Base-by-base conservation (phyloP, 768 basidiomycete genomes). In the Panus rudis region DNA sequence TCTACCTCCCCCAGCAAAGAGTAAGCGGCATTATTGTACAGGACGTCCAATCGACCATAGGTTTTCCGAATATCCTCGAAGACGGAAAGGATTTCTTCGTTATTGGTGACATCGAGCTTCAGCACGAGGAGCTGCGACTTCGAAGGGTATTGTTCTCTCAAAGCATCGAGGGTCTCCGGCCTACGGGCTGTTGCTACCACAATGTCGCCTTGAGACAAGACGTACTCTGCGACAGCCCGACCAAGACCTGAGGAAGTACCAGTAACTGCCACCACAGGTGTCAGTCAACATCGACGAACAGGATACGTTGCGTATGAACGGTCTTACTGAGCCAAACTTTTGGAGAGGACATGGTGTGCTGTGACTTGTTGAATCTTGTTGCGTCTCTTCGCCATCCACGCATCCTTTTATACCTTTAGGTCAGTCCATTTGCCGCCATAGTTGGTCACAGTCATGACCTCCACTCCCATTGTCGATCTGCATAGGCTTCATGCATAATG, bases 131-230 rank as follows among this genome's bases (percentile, higher is more conserved):
- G 56, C 19, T 44, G 47, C 3, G 58, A 59, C 4, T 59, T 52
- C 17, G 54, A 16, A 23, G 58, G 27, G 43, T 67, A 66, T 24
- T 58, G 37, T 0, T 46, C 43, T 3, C 47, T 33, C 19, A 63
- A 63, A 28, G 60, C 58, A 16, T 50, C 46, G 37, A 73, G 56
- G n/a, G n/a, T n/a, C n/a, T 42, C 41, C 7, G 41, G 41, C 41
- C 20, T 31, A 20, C 41, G 41, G 14, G 35, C 14, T 10, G 41
- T 42, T 16, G 41, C 41, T 13, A 42, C 20, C 7, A 20, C 41
- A 26, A 42, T 42, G 30, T 34, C 41, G 7, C 41, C 41, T 17
- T 34, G 13, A 19, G 7, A 8, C 4, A 42, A 26, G 31, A 34
- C 41, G 20, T 32, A 21, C 19, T 42, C 41, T 4, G 41, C 25